Evolutionary conservation across 352 stramenopile genomes (phyloP).

Genomic region (Phytophthora fragariaefolia): DNA sequence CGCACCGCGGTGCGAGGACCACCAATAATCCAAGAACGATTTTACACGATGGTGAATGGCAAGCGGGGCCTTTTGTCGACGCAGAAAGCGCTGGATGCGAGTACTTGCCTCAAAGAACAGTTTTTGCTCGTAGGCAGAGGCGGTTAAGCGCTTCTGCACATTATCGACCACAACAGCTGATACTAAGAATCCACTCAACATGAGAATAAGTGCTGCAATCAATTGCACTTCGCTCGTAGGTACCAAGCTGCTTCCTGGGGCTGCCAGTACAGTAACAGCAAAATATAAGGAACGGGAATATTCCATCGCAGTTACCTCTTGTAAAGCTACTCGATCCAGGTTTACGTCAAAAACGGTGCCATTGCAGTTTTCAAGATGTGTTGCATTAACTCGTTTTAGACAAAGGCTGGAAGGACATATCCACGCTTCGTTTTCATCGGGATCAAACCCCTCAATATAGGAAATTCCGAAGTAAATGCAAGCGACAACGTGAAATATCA

Average conservation of each 20-base stretch:
- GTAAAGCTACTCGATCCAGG: not conserved
- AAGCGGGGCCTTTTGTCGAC: conserved; percentile 49
- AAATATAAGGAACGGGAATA: conserved; percentile 3
- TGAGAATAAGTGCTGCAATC: conserved; percentile 41
- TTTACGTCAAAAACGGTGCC: not conserved
- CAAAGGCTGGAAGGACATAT: conserved; percentile 35
- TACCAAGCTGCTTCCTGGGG: conserved; percentile 45
- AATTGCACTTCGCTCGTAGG: conserved; percentile 41
- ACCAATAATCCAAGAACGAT: conserved; percentile 68
- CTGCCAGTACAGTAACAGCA: conserved; percentile 11
- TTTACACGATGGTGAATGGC: conserved; percentile 54
- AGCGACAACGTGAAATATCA: conserved; percentile 54
- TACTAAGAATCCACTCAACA: conserved; percentile 47
- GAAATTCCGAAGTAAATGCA: conserved; percentile 45
- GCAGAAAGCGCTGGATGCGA: conserved; percentile 57
- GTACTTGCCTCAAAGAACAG: conserved; percentile 44
- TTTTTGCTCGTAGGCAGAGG: conserved; percentile 35
- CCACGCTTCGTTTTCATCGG: conserved; percentile 23
- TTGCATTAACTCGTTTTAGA: conserved; percentile 11
- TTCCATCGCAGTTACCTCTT: not conserved
- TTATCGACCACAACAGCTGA: conserved; percentile 47
- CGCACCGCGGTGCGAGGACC: conserved; percentile 58
- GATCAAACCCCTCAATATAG: conserved; percentile 36
- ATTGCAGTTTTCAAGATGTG: conserved; percentile 13
- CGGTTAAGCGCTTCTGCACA: conserved; percentile 57